phyloP scores from a whole-genome alignment of 2,329 filamentous ascomycete species.

The Phialocephala sp. region DNA sequence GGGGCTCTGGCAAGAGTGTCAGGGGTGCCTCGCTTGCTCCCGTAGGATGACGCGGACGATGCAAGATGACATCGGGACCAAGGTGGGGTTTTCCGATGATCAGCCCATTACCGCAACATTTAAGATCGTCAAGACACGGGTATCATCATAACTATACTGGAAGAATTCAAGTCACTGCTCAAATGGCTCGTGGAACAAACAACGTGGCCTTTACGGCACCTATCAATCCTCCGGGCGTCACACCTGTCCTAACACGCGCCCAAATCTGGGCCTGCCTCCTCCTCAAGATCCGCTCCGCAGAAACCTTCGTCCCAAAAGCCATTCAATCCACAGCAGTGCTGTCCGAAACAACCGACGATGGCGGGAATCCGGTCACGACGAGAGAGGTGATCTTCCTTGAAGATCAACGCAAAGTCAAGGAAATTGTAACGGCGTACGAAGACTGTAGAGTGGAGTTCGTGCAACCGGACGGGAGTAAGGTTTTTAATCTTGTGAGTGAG shows the following conservation, averaged over 20 bases:
- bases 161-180: background rate
- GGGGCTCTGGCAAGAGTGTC: background rate
- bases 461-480: conserved; percentile 32
- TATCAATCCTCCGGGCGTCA: conserved; percentile 44
- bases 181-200: conserved; percentile 18
- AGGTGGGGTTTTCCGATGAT: background rate
- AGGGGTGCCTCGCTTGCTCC: background rate
- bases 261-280: conserved; percentile 47
- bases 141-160: background rate
- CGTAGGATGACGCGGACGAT: background rate
- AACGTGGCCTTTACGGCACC: conserved; percentile 28
- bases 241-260: conserved; percentile 39
- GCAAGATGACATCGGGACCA: background rate
- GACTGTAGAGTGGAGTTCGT: conserved; percentile 39
- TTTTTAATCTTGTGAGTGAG: conserved; percentile 44
- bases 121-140: background rate
- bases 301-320: conserved; percentile 40
- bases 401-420: conserved; percentile 33
- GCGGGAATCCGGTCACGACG: conserved; percentile 31
- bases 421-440: conserved; percentile 35
- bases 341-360: conserved; percentile 13
- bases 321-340: conserved; percentile 33
- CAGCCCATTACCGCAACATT: background rate
- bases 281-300: conserved; percentile 38
- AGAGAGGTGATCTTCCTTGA: conserved; percentile 40